Conservation (phyloP, 345 rosid genomes). For the Salix viminalis region DNA sequence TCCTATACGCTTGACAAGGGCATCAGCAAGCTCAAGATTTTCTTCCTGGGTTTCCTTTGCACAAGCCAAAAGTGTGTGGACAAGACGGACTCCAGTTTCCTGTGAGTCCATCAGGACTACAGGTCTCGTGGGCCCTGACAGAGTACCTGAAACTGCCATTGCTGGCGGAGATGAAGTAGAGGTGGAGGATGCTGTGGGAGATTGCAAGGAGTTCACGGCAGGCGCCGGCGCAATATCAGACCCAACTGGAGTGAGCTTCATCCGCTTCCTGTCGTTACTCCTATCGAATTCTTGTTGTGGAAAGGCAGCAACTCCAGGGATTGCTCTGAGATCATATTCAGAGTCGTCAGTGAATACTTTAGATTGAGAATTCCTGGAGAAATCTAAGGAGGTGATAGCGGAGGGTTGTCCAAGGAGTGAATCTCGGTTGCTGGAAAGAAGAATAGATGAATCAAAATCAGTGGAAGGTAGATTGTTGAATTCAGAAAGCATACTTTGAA, state of each 20-base stretch:
- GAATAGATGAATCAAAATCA: background rate
- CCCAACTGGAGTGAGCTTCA: conserved; percentile 3
- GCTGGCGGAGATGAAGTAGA: background rate
- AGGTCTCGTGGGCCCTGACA: conserved; percentile 12
- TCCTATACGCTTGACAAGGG: conserved; percentile 22
- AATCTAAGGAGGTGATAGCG: background rate
- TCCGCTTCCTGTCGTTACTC: conserved; percentile 11
- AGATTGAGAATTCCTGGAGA: conserved; percentile 1
- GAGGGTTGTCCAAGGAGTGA: conserved; percentile 7
- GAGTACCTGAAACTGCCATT: background rate
- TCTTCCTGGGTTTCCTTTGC: conserved; percentile 31
- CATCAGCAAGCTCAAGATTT: conserved; percentile 21
- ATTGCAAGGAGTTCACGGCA: background rate
- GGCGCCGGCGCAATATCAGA: background rate
- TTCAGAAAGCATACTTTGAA: conserved; percentile 30
- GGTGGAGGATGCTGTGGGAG: background rate
- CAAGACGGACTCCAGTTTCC: conserved; percentile 29
- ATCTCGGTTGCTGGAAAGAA: conserved; percentile 1
- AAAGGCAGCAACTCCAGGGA: conserved; percentile 30
- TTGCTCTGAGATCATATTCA: conserved; percentile 32
- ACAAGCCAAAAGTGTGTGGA: conserved; percentile 29
- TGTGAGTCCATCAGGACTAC: conserved; percentile 26
- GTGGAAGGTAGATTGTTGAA: conserved; percentile 6
- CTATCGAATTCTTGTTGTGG: conserved; percentile 11
- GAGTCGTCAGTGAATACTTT: conserved; percentile 18